Evolutionary conservation across 2,329 filamentous ascomycete genomes (phyloP).

Genomic region (Exophiala sideris): DNA sequence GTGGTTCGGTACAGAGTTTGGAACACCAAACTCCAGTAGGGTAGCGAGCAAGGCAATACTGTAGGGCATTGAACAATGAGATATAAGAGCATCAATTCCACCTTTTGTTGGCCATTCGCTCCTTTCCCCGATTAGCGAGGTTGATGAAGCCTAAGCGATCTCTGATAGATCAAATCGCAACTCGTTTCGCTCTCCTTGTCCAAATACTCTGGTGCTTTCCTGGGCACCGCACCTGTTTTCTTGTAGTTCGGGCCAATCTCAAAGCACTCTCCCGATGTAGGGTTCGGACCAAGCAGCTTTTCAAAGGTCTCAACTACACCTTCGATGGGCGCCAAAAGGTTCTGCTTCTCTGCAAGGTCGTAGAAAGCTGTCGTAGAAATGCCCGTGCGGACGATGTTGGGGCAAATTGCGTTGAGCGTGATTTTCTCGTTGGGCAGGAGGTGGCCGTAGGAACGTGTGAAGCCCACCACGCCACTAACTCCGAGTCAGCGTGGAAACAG

Average conservation of each 20-base stretch:
- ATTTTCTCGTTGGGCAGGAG: constrained; percentile 40
- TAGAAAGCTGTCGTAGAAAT: constrained; percentile 41
- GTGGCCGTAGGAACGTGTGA: constrained; percentile 39
- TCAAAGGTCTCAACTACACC: constrained; percentile 41
- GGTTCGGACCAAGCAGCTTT: constrained; percentile 33
- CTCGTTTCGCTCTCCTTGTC: constrained; percentile 20
- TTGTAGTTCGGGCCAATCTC: constrained; percentile 39
- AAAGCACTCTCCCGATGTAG: constrained; percentile 40
- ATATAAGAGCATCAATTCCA: too few relatives aligned
- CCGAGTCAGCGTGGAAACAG: background rate
- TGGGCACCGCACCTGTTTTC: constrained; percentile 18
- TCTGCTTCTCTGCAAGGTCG: constrained; percentile 34
- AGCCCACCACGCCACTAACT: constrained; percentile 12
- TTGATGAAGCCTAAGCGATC: constrained; percentile 18
- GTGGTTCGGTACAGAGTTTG: too few relatives aligned
- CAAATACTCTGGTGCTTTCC: constrained; percentile 13
- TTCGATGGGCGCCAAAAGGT: constrained; percentile 40
- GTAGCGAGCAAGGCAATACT: too few relatives aligned
- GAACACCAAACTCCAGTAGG: too few relatives aligned
- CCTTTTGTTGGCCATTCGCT: too few relatives aligned
- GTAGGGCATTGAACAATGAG: too few relatives aligned
- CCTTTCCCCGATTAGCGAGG: constrained; percentile 12
- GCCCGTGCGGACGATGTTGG: constrained; percentile 40
- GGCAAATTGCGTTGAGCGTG: constrained; percentile 42
- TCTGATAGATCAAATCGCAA: constrained; percentile 19